Evolutionary conservation across 306 rosid species (phyloP), one percentile per base, ranked within the genome.

Genomic region (Crataegus laevigata): DNA sequence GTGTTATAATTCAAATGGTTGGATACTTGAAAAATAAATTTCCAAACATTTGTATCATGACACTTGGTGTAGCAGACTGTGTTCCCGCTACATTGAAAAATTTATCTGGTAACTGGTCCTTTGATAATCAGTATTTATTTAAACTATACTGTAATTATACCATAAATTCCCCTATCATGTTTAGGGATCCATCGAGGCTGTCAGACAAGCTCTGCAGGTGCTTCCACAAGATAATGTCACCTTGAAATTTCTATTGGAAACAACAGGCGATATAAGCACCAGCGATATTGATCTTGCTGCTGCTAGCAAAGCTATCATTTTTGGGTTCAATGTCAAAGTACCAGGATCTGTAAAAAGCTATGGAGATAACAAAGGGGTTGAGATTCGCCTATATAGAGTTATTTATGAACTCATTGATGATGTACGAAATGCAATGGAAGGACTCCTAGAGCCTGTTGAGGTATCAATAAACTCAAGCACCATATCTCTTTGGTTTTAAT

Each of bases 281-380:
- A 94, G 99, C 62, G 99, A 94, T 80, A 85, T 92, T 81, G 97
- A 94, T 89, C 99, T 94, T 76, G 99, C 99, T 6, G 82, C 84
- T 79, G 96, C 93, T 66, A 94, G 97, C 88, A 86, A 89, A 74
- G 96, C 97, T 38, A 87, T 94, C 65, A 83, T 94, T 77, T 80
- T 94, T 72, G 99, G 96, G 66, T 94, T 94, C 78, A 94, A 92
- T 84, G 81, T 88, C 81, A 90, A 75, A 86, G 88, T 86, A 68
- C 86, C 96, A 38, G 96, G 93, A 57, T 77, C 97, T 34, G 96
- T 94, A 52, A 94, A 92, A 82, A 94, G 87, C 79, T 87, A 90
- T 74, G 96, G 96, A 50, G 97, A 92, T 0, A 92, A 86, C 79
- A 94, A 94, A 87, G 88, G 85, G 1, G 96, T 94, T 69, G 99